A percentile compares a stretch with the other conserved stretches of the same genome.
Evolutionary conservation across 345 rosid species (phyloP).

Genomic region (Acer saccharum): DNA sequence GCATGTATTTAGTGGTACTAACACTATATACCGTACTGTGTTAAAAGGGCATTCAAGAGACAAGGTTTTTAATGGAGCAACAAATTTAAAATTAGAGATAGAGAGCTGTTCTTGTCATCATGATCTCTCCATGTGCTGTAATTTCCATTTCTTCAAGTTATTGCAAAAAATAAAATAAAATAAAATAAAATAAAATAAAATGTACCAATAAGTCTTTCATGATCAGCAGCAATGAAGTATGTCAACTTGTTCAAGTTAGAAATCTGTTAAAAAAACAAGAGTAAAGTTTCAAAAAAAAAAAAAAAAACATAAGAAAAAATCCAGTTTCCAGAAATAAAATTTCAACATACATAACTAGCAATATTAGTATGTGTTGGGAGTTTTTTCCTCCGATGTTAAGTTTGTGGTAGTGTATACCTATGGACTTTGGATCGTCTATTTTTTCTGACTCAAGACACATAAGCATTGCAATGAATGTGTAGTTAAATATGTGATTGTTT

Average conservation of each 20-base stretch:
- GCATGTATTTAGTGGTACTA: not conserved
- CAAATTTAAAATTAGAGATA: not conserved
- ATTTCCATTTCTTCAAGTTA: conserved; percentile 19
- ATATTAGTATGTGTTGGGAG: too few species aligned
- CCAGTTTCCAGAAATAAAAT: too few species aligned
- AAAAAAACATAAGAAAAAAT: too few species aligned
- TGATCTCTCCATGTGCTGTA: conserved; percentile 28
- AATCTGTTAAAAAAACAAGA: not conserved
- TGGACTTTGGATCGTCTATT: too few species aligned
- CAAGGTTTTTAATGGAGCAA: not conserved
- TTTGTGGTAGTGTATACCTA: too few species aligned
- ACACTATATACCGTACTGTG: not conserved
- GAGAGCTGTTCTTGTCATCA: not conserved
- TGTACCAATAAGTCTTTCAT: not conserved
- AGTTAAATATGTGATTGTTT: too few species aligned
- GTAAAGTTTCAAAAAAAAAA: too few species aligned
- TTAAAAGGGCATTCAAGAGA: conserved; percentile 17
- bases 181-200: not conserved
- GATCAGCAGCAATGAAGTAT: not conserved
- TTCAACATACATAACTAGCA: too few species aligned
- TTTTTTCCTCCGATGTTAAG: too few species aligned
- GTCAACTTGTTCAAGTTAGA: not conserved
- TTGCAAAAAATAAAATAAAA: not conserved
- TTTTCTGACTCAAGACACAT: too few species aligned
- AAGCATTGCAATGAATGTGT: too few species aligned